Evolutionary conservation across 73 alveolate species (phyloP).

Genomic region (Tetrahymena thermophila): DNA sequence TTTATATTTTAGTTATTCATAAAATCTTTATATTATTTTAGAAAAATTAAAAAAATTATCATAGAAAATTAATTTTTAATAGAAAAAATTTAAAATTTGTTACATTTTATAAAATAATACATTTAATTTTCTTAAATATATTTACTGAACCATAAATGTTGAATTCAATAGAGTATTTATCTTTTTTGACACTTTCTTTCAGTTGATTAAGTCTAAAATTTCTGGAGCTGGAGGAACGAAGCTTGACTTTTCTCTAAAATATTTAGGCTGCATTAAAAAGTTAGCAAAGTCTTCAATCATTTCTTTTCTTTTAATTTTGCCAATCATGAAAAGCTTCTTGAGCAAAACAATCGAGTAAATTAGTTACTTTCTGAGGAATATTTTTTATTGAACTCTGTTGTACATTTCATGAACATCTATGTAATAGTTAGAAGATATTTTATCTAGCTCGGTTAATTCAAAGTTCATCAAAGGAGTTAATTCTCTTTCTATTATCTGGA

Average conservation of each 20-base stretch:
- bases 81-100: too few relatives aligned
- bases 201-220: neutral
- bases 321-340: neutral
- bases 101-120: too few relatives aligned
- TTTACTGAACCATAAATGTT: too few relatives aligned
- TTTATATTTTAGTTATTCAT: too few relatives aligned
- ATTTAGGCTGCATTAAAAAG: neutral
- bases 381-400: neutral
- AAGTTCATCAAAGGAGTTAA: neutral
- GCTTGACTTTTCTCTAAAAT: neutral
- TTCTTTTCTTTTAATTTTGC: neutral
- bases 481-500: neutral
- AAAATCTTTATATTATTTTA: too few relatives aligned
- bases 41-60: too few relatives aligned
- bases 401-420: neutral
- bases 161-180: too few relatives aligned
- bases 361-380: neutral
- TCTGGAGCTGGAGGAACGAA: conserved; percentile 1
- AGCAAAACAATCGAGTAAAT: neutral
- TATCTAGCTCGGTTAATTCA: neutral
- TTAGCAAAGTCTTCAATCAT: neutral
- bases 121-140: too few relatives aligned
- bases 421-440: neutral
- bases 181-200: neutral
- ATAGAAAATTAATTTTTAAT: too few relatives aligned